phyloP scores from a whole-genome alignment of 2,329 filamentous ascomycete species.

The Furcasterigmium furcatum region DNA sequence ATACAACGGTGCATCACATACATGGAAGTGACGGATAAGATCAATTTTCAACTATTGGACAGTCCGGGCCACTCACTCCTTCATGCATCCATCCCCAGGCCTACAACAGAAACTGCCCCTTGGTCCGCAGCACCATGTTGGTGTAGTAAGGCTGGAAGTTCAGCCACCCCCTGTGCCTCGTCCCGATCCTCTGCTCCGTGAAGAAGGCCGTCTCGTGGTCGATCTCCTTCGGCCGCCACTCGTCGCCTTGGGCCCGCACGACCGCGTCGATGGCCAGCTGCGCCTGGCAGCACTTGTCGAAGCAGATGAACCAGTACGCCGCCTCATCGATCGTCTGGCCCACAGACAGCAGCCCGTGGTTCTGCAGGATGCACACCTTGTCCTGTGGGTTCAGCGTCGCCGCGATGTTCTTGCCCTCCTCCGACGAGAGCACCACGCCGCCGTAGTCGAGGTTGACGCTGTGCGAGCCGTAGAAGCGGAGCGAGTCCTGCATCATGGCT shows the following conservation, averaged over 20 bases:
- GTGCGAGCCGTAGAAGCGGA: constrained; percentile 49
- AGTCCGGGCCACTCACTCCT: too few relatives aligned
- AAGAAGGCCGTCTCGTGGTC: constrained; percentile 5
- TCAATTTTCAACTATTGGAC: too few relatives aligned
- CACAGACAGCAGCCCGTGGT: constrained; percentile 69
- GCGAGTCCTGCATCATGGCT: constrained; percentile 63
- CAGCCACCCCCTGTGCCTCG: constrained; percentile 2
- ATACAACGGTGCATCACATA: too few relatives aligned
- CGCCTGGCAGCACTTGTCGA: constrained; percentile 63
- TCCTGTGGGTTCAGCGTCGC: constrained; percentile 52
- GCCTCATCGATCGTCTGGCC: constrained; percentile 71
- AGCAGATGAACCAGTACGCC: constrained; percentile 62
- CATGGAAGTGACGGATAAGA: too few relatives aligned
- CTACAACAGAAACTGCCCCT: not conserved
- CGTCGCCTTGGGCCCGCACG: not conserved
- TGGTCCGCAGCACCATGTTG: constrained; percentile 2
- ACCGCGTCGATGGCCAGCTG: constrained; percentile 35
- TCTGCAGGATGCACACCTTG: constrained; percentile 62
- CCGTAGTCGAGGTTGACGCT: constrained; percentile 57
- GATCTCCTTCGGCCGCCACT: not conserved
- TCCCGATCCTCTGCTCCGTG: constrained; percentile 3
- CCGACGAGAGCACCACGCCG: constrained; percentile 48
- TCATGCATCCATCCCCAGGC: too few relatives aligned
- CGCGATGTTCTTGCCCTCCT: constrained; percentile 66
- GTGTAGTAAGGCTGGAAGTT: constrained; percentile 5